A percentile compares a stretch with the other conserved stretches of the same genome.
phyloP scores from a whole-genome alignment of 345 rosid species.

The Eucalyptus caleyi region DNA sequence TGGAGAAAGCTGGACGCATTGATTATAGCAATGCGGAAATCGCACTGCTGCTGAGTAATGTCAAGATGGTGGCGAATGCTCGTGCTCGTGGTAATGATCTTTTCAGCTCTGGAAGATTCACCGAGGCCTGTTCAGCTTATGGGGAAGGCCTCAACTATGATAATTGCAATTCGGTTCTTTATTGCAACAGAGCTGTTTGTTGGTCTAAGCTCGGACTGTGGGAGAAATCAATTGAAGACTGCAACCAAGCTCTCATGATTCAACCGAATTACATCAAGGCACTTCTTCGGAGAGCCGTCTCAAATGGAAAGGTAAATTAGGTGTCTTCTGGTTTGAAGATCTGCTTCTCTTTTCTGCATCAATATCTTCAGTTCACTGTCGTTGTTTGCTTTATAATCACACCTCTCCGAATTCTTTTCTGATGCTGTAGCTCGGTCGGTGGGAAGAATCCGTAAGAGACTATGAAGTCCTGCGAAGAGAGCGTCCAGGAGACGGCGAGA shows the following conservation, averaged over 20 bases:
- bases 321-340: neutral
- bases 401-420: neutral
- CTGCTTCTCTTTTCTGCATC: neutral
- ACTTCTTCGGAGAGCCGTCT: conserved; percentile 79
- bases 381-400: neutral
- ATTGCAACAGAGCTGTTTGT: conserved; percentile 94
- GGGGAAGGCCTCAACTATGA: conserved; percentile 84
- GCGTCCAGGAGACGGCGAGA: conserved; percentile 77
- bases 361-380: neutral
- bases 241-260: conserved; percentile 66
- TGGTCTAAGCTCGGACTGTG: conserved; percentile 90
- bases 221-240: conserved; percentile 84
- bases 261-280: conserved; percentile 80
- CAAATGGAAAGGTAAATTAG: conserved; percentile 66
- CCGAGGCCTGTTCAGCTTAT: conserved; percentile 84
- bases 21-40: conserved; percentile 58
- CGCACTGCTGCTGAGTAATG: conserved; percentile 42
- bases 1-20: conserved; percentile 56
- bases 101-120: conserved; percentile 58
- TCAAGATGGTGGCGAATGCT: conserved; percentile 58
- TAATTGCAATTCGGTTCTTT: conserved; percentile 64
- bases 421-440: conserved; percentile 46
- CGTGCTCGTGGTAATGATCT: conserved; percentile 80
- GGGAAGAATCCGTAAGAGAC: conserved; percentile 85
- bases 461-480: conserved; percentile 71